Evolutionary conservation across 192 early-diverging fungal genomes (phyloP), one percentile per base, ranked within the genome.

Genomic region (Entomortierella parvispora): DNA sequence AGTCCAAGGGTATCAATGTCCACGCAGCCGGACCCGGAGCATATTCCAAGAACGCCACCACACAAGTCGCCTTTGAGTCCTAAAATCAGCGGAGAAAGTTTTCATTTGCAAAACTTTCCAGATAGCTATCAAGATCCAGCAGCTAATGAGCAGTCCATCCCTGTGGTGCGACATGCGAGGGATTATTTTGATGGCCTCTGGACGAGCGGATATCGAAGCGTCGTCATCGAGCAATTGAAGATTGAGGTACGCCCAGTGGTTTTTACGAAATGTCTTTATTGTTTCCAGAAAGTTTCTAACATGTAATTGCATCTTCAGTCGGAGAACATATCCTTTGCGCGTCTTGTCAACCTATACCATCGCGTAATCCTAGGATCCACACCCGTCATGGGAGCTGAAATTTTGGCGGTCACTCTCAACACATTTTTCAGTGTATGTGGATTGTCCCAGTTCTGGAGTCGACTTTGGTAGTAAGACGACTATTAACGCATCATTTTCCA

Each of bases 351-450:
- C 48, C 32, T 77, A 14, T 77, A 77, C 20, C 49, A 77, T 42
- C 65, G 66, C 15, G 47, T 64, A 6, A 52, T 77, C 25, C 29
- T 81, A 31, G 76, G 77, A 14, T 55, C 71, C 4, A 23, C 17
- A 17, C 62, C 34, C 3, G 20, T 45, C 2, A 84, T 79, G 31
- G 67, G 81, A 14, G 33, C 58, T 9, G 58, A 69, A 18, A 81
- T 87, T 46, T 71, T 85, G 3, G 69, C 61, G 4, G 70, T 71
- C 28, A 85, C 86, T 3, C 55, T 87, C 17, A 67, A 65, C 20
- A 72, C 68, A 12, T 70, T 88, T 23, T 86, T 86, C 57, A 62
- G 43, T 42, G 81, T 82, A 75, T 26, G 81, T 54, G 20, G 7
- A 15, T 18, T 40, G 12, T 10, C 18, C 15, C 40, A 43, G 1